phyloP scores from a whole-genome alignment of 2,329 filamentous ascomycete genomes.

The Cordyceps militaris region DNA sequence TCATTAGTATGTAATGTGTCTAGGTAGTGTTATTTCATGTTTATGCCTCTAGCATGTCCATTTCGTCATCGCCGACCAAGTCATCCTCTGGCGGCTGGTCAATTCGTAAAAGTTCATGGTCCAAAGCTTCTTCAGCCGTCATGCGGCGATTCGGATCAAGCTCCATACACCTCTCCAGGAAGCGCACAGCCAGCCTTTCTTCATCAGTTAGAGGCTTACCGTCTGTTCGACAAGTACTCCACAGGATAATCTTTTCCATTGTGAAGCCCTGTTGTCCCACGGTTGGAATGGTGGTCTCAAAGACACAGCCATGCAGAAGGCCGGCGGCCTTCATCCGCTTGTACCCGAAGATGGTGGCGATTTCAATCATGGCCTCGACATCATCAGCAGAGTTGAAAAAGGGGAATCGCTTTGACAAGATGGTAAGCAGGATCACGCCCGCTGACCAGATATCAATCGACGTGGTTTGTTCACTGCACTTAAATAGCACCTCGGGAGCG shows the following conservation, averaged over 20 bases:
- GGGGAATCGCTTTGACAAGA: constrained; percentile 84
- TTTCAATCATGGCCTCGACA: constrained; percentile 94
- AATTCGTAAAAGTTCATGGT: constrained; percentile 59
- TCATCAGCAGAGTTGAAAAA: constrained; percentile 99
- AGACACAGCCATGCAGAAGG: constrained; percentile 79
- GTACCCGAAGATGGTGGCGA: constrained; percentile 86
- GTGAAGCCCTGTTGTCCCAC: constrained; percentile 79
- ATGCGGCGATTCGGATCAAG: constrained; percentile 68
- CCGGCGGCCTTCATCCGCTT: constrained; percentile 78
- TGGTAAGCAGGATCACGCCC: constrained; percentile 93
- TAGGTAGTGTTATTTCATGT: neutral
- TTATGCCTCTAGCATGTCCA: constrained; percentile 39
- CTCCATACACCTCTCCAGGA: constrained; percentile 66
- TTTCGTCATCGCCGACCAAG: constrained; percentile 43
- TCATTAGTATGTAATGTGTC: constrained; percentile 2
- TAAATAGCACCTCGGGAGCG: constrained; percentile 92
- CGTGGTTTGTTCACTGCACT: constrained; percentile 90
- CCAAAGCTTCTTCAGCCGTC: constrained; percentile 65
- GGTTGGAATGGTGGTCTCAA: constrained; percentile 88
- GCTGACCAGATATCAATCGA: constrained; percentile 97
- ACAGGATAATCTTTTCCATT: constrained; percentile 89
- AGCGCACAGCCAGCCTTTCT: constrained; percentile 66
- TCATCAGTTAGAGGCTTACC: constrained; percentile 52
- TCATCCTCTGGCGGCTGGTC: constrained; percentile 24
- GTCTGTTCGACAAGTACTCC: constrained; percentile 76